Evolutionary conservation across 495 filamentous ascomycete genomes (phyloP).

Genomic region (Penicillium soppii): DNA sequence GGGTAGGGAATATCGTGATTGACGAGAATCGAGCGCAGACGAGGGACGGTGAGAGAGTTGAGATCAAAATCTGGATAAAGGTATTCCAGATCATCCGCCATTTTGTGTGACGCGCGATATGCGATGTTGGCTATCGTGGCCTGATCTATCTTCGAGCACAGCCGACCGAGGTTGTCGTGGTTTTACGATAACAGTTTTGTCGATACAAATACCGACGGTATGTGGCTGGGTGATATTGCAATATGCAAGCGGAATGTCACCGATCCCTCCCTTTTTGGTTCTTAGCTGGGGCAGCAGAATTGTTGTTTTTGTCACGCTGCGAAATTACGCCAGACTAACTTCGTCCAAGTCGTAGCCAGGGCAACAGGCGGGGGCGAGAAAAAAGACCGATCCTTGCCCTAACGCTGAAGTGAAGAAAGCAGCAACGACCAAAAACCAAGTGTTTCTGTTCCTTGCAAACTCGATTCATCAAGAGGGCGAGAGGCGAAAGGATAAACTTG

Average conservation of each 20-base stretch:
- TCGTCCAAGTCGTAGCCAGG: constrained; percentile 34
- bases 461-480: background rate
- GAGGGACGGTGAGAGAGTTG: constrained; percentile 74
- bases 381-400: background rate
- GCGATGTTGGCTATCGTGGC: background rate
- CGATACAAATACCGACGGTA: background rate
- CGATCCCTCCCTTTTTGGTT: constrained; percentile 24
- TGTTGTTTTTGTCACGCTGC: constrained; percentile 28
- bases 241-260: constrained; percentile 12
- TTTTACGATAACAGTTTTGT: background rate
- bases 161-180: background rate
- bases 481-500: background rate
- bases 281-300: constrained; percentile 13
- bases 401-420: background rate
- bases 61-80: constrained; percentile 84
- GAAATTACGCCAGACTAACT: constrained; percentile 20
- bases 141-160: constrained; percentile 8
- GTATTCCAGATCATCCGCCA: constrained; percentile 76
- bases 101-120: constrained; percentile 31
- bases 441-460: background rate
- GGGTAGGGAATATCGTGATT: constrained; percentile 82
- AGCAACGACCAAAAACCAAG: background rate
- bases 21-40: constrained; percentile 84
- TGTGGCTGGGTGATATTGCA: constrained; percentile 10
- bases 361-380: constrained; percentile 34